A percentile compares a stretch with the other conserved stretches of the same genome.
These are phyloP conservation scores for Allium cepa DNA, from an alignment of 106 monocot genomes.

Conservation along the genomic window DNA sequence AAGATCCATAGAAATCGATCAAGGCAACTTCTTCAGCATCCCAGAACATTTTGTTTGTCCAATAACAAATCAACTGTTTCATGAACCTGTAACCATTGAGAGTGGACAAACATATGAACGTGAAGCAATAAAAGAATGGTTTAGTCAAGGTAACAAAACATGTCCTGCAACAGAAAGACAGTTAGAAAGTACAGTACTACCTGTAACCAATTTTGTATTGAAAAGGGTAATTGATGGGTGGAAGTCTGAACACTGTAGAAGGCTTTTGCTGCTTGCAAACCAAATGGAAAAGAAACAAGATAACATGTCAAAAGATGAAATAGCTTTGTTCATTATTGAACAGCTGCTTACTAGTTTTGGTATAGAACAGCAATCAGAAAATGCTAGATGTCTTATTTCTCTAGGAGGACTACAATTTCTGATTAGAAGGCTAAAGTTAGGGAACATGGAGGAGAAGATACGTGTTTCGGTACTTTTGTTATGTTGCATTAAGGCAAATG, in stretches of 20 bases:
- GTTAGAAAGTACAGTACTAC: conserved; percentile 5
- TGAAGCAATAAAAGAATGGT: conserved; percentile 22
- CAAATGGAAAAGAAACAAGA: conserved; percentile 12
- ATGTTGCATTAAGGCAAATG: conserved; percentile 40
- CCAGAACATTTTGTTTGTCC: conserved; percentile 25
- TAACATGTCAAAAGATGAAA: conserved; percentile 14
- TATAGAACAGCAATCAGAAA: conserved; percentile 25
- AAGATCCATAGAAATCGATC: conserved; percentile 4
- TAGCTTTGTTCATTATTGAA: conserved; percentile 18
- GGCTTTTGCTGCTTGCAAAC: conserved; percentile 7
- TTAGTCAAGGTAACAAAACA: conserved; percentile 18
- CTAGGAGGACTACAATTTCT: conserved; percentile 43
- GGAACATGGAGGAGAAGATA: conserved; percentile 19
- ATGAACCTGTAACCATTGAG: conserved; percentile 28
- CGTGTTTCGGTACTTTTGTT: conserved; percentile 14
- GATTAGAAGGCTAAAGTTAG: conserved; percentile 18
- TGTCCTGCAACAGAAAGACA: conserved; percentile 22
- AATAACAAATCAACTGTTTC: conserved; percentile 18
- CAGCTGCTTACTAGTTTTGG: conserved; percentile 16
- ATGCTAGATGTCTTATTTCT: conserved; percentile 31
- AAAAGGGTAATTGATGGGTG: conserved; percentile 28
- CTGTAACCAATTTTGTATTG: conserved; percentile 21
- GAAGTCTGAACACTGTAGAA: conserved; percentile 23
- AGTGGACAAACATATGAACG: conserved; percentile 30
- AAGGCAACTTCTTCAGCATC: conserved; percentile 12